Evolutionary conservation across 1,139 yeast genomes (phyloP).

Genomic region (Yamadazyma songkhlaensis): DNA sequence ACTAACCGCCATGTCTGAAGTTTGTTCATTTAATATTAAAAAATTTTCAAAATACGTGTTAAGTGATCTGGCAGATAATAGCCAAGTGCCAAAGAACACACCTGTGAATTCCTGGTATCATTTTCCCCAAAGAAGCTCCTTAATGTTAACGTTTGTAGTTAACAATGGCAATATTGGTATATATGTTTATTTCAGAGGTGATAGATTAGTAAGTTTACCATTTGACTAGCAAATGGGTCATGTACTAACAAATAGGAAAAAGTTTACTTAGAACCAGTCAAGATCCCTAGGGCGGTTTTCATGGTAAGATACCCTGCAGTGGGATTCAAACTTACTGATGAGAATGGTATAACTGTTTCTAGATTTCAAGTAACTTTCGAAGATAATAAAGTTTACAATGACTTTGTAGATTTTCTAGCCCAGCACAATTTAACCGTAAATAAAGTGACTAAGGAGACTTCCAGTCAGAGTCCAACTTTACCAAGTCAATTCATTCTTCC

Average conservation of each 20-base stretch:
- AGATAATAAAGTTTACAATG: not conserved
- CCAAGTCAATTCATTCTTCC: not conserved
- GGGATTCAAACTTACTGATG: conserved; percentile 12
- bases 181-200: conserved; percentile 13
- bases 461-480: no score
- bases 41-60: conserved; percentile 12
- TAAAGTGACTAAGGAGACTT: not conserved
- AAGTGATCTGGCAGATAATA: not conserved
- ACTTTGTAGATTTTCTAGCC: no score
- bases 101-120: conserved; percentile 13
- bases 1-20: conserved; percentile 8
- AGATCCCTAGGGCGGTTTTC: conserved; percentile 1
- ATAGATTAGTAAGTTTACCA: conserved; percentile 9
- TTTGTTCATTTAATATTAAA: conserved; percentile 10
- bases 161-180: conserved; percentile 6
- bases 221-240: not conserved
- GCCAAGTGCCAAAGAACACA: not conserved
- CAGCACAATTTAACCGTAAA: no score
- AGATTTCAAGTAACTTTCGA: conserved; percentile 15
- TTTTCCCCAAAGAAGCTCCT: conserved; percentile 13
- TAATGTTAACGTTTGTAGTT: conserved; percentile 10
- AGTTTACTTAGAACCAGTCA: conserved; percentile 2
- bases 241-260: conserved; percentile 2
- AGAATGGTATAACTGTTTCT: conserved; percentile 7
- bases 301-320: conserved; percentile 13